Base-by-base conservation (phyloP, 2,329 filamentous ascomycete genomes). In the Nakataea oryzae region DNA sequence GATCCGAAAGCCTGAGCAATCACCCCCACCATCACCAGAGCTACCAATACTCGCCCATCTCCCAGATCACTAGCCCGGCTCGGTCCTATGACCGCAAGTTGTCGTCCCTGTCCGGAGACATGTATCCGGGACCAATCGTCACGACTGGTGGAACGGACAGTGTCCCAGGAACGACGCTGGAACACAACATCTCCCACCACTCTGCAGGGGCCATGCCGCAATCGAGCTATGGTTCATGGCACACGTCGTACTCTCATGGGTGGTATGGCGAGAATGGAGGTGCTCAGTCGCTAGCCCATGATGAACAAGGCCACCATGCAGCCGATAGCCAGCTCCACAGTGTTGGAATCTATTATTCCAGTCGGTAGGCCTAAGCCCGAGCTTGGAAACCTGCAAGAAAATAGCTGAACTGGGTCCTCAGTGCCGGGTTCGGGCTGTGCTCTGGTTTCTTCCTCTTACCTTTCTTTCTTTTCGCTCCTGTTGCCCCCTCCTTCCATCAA, bases 71-170 rank as follows among this genome's bases (percentile, higher is more conserved):
- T 41, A 61, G 65, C 61, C 61, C 67, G 59, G 65, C 68, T 9
- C 70, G 73, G n/a, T 65, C 73, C 11, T 81, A 78, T 62, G 79
- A 79, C 54, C 74, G 79, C 63, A 78, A 76, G 58, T 75, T 76
- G 12, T 68, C 67, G 26, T 65, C 71, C 3, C 69, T 79, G 62
- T 71, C 78, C 1, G 66, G 72, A 7, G 78, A 79, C 12, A 72
- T 80, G 61, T 82, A 81, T 62, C 71, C 75, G 4, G 69, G 77
- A 6, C 69, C 74, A 1, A 73, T 76, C 47, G 69, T 70, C 6
- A 70, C 73, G 1, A 69, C 76, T 17, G 66, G 74, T 1, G 72
- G 70, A 4, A 72, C 76, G 17, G 74, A 76, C 41, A 69, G 71
- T 12, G 68, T 73, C 5, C 64, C 74, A 1, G 72, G 74, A 3